Conservation (phyloP, 208 protist genomes). For the Crithidia fasciculata region DNA sequence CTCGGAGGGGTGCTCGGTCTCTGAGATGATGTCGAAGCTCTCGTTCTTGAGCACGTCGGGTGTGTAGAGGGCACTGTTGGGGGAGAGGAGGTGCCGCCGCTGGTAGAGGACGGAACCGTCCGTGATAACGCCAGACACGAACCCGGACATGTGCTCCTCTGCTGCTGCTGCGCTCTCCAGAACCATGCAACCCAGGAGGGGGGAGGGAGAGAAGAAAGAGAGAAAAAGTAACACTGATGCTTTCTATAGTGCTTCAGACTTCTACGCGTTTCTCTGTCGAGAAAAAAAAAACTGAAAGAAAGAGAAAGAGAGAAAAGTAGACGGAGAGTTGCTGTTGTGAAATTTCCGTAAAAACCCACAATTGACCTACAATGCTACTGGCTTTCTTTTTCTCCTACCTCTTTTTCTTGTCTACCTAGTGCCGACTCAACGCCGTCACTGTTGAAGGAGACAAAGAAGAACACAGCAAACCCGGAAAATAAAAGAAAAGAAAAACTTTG, state of each 20-base stretch:
- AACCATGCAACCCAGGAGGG: too few species aligned
- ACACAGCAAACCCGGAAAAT: neutral
- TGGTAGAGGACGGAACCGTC: slow-evolving; percentile 9
- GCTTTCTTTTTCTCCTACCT: slow-evolving; percentile 10
- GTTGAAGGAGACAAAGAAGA: too few species aligned
- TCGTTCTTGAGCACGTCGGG: slow-evolving; percentile 14
- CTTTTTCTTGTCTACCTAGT: slow-evolving; percentile 2
- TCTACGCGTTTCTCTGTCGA: neutral
- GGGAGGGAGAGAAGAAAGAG: neutral
- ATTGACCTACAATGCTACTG: neutral
- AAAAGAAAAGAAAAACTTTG: slow-evolving; percentile 2
- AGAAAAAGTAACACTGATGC: slow-evolving; percentile 9
- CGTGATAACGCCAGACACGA: neutral
- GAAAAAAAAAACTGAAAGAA: neutral
- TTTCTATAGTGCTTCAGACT: too few species aligned
- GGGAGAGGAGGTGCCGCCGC: slow-evolving; percentile 3
- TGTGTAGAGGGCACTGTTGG: slow-evolving; percentile 11
- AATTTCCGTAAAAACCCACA: neutral
- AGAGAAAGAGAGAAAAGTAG: slow-evolving; percentile 8
- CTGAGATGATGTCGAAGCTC: slow-evolving; percentile 31
- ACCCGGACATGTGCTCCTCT: slow-evolving; percentile 4
- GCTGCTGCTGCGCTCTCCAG: too few species aligned
- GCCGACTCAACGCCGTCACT: too few species aligned
- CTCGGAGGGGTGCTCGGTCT: slow-evolving; percentile 17
- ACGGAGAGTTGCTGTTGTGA: neutral